Evolutionary conservation across 1,284 basidiomycete species (phyloP).

Genomic region (Kalmanozyma brasiliensis): DNA sequence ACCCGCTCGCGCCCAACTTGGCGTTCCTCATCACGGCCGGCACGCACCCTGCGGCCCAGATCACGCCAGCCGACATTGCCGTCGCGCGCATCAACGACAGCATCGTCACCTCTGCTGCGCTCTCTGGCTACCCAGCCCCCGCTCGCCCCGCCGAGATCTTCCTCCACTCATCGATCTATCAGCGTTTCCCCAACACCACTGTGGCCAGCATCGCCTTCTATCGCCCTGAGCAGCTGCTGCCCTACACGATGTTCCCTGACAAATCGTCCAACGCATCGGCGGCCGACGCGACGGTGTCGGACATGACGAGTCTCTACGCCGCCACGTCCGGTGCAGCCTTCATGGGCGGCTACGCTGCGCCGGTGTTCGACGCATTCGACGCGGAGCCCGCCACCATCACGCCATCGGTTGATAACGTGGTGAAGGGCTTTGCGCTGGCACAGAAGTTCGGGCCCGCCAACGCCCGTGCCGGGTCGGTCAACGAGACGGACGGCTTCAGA

Average conservation of each 20-base stretch:
- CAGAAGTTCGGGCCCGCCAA: slow-evolving; percentile 19
- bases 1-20: slow-evolving; percentile 30
- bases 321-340: slow-evolving; percentile 26
- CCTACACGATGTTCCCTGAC: slow-evolving; percentile 27
- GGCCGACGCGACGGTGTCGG: slow-evolving; percentile 7
- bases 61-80: slow-evolving; percentile 43
- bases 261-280: slow-evolving; percentile 4
- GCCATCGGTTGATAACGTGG: slow-evolving; percentile 23
- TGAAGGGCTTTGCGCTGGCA: slow-evolving; percentile 29
- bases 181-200: slow-evolving; percentile 36
- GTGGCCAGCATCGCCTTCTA: slow-evolving; percentile 45
- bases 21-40: slow-evolving; percentile 34
- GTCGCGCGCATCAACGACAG: slow-evolving; percentile 44
- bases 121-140: slow-evolving; percentile 22
- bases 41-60: slow-evolving; percentile 17
- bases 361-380: slow-evolving; percentile 31
- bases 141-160: slow-evolving; percentile 35
- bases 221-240: slow-evolving; percentile 33
- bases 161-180: slow-evolving; percentile 45
- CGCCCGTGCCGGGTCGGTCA: slow-evolving; percentile 11
- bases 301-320: slow-evolving; percentile 23
- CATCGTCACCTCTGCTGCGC: slow-evolving; percentile 30
- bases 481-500: slow-evolving; percentile 28
- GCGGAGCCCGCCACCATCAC: slow-evolving; percentile 21
- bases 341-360: slow-evolving; percentile 33